A percentile compares a stretch with the other conserved stretches of the same genome.
Conservation (phyloP, 257 asterid species). For the Agastache rugosa region DNA sequence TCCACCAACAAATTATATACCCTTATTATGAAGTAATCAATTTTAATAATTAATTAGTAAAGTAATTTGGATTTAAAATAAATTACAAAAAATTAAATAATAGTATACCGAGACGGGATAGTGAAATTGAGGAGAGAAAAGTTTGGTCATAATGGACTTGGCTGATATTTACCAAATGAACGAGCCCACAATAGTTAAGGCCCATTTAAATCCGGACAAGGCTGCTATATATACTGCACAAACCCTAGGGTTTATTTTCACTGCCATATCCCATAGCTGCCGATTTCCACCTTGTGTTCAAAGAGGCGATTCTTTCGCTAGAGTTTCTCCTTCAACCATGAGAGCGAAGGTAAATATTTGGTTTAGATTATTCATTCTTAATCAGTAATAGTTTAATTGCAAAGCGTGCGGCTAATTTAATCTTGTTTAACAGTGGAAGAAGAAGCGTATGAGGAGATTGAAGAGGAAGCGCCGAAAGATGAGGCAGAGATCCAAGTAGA, state of each 20-base stretch:
- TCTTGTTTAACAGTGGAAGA: slow-evolving; percentile 40
- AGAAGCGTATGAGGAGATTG: slow-evolving; percentile 52
- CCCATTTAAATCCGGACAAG: neutral
- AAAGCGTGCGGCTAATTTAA: neutral
- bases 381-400: neutral
- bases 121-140: too few species aligned
- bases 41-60: too few species aligned
- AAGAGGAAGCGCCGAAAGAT: slow-evolving; percentile 54
- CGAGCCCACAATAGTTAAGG: slow-evolving; percentile 25
- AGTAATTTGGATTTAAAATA: too few species aligned
- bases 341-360: slow-evolving; percentile 39
- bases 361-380: too few species aligned
- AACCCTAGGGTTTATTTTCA: slow-evolving; percentile 30
- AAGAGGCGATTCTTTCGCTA: neutral
- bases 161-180: neutral
- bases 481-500: slow-evolving; percentile 49
- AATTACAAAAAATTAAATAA: too few species aligned
- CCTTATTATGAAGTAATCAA: too few species aligned
- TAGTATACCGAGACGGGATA: too few species aligned
- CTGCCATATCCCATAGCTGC: neutral
- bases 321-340: slow-evolving; percentile 30
- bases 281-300: neutral
- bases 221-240: slow-evolving; percentile 21
- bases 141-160: neutral
- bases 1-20: too few species aligned